Evolutionary conservation across 2,329 filamentous ascomycete species (phyloP), one percentile per base, ranked within the genome.

Genomic region (Apiospora sp.): DNA sequence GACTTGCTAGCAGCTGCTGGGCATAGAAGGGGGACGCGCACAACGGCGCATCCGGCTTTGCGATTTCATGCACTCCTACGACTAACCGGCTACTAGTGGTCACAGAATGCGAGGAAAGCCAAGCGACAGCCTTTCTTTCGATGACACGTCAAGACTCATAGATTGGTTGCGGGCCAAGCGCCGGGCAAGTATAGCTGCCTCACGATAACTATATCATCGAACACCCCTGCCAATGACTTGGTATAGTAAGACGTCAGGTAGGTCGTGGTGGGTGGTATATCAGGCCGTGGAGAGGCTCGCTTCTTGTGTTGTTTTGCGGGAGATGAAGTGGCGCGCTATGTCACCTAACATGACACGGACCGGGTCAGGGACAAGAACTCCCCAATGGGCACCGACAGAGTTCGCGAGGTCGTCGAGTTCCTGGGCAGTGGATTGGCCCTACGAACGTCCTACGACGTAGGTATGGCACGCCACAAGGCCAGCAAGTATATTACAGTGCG

Each of bases 111-210:
- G 34, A 30, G 34, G 30, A 41, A 12, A 64, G 58, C 58, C 58
- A 64, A 64, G 58, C 58, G 58, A 61, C 54, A 64, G 58, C 58
- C 58, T 64, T 61, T 61, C 54, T 37, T 64, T 41, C 34, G 4
- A 64, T 64, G 58, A 64, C 58, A 64, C 58, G 58, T 64, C 30
- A 41, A 64, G 58, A 64, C 10, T 41, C 22, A 13, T 37, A 64
- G 10, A n/a, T 64, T 41, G 58, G 58, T 4, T n/a, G 8, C 58
- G 58, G 58, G 58, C 58, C 58, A 64, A 41, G 30, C 22, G 14
- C 58, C 30, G 58, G 34, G 30, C 30, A 34, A 61, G 54, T 64
- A 41, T 64, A 64, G 19, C 12, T 37, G 58, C 58, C 58, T 64
- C 58, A 64, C 58, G 58, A 64, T 41, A 64, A 64, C 58, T 41